These are phyloP conservation scores for Lactarius psammicola DNA, from an alignment of 768 basidiomycete species.

Conservation along the genomic window DNA sequence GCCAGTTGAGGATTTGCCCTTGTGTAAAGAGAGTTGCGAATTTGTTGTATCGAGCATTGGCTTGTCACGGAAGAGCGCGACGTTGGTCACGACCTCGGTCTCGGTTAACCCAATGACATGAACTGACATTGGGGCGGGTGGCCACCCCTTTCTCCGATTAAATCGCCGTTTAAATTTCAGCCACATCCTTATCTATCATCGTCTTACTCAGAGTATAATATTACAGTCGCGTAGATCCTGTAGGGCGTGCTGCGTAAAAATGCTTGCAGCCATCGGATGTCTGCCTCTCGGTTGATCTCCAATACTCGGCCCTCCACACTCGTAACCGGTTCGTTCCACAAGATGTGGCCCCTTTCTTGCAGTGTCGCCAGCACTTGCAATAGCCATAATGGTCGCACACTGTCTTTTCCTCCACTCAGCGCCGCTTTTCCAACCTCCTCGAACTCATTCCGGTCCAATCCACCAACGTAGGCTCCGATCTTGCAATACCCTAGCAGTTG, in stretches of 20 bases:
- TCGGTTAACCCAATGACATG: slow-evolving; percentile 22
- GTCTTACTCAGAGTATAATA: too few relatives aligned
- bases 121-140: too few relatives aligned
- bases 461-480: slow-evolving; percentile 21
- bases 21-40: slow-evolving; percentile 18
- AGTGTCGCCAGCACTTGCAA: slow-evolving; percentile 23
- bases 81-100: slow-evolving; percentile 27
- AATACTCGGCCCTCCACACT: slow-evolving; percentile 22
- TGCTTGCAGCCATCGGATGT: slow-evolving; percentile 26
- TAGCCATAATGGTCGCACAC: slow-evolving; percentile 22
- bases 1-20: slow-evolving; percentile 57
- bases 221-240: slow-evolving; percentile 16
- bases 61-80: slow-evolving; percentile 32
- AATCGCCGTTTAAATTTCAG: slow-evolving; percentile 26
- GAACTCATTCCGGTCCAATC: slow-evolving; percentile 19
- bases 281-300: slow-evolving; percentile 28
- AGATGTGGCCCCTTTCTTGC: slow-evolving; percentile 25
- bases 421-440: slow-evolving; percentile 25
- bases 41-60: slow-evolving; percentile 32
- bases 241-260: slow-evolving; percentile 22
- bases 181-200: slow-evolving; percentile 18
- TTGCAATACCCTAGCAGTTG: slow-evolving; percentile 28
- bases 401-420: slow-evolving; percentile 13
- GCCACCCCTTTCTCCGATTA: slow-evolving; percentile 11
- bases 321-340: slow-evolving; percentile 9